Conservation (phyloP, 805 yeast species). For the Cyberlindnera amylophila region DNA sequence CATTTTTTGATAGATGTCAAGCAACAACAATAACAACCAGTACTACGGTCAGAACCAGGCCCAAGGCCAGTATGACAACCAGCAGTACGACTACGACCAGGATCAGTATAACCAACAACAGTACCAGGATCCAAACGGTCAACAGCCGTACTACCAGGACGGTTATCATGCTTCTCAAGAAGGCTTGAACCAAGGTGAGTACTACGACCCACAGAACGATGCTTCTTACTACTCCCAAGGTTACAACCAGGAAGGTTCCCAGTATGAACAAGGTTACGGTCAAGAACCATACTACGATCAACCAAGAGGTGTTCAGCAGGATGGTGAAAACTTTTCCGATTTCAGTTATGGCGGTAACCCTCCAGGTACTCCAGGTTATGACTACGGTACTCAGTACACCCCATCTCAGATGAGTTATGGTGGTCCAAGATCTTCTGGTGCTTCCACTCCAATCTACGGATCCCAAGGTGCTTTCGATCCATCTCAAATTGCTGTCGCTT, state of each 20-base stretch:
- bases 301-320: slow-evolving; percentile 42
- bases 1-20: slow-evolving; percentile 10
- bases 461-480: slow-evolving; percentile 56
- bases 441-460: slow-evolving; percentile 91
- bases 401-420: slow-evolving; percentile 88
- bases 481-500: slow-evolving; percentile 57
- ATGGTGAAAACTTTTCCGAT: slow-evolving; percentile 64
- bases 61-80: slow-evolving; percentile 17
- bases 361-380: slow-evolving; percentile 67
- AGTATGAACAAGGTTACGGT: slow-evolving; percentile 49
- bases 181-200: slow-evolving; percentile 27
- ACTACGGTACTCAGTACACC: slow-evolving; percentile 64
- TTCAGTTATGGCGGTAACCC: slow-evolving; percentile 52
- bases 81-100: slow-evolving; percentile 27
- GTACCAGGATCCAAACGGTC: slow-evolving; percentile 34
- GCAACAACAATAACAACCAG: slow-evolving; percentile 18
- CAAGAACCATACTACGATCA: slow-evolving; percentile 49
- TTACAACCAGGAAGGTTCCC: slow-evolving; percentile 34
- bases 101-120: slow-evolving; percentile 36
- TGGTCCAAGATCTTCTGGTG: slow-evolving; percentile 83
- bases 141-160: slow-evolving; percentile 39
- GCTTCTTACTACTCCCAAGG: slow-evolving; percentile 43
- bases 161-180: slow-evolving; percentile 32
- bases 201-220: slow-evolving; percentile 29
- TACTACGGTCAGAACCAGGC: slow-evolving; percentile 10